Base-by-base conservation (phyloP, 495 filamentous ascomycete species). In the Neurospora pannonica region DNA sequence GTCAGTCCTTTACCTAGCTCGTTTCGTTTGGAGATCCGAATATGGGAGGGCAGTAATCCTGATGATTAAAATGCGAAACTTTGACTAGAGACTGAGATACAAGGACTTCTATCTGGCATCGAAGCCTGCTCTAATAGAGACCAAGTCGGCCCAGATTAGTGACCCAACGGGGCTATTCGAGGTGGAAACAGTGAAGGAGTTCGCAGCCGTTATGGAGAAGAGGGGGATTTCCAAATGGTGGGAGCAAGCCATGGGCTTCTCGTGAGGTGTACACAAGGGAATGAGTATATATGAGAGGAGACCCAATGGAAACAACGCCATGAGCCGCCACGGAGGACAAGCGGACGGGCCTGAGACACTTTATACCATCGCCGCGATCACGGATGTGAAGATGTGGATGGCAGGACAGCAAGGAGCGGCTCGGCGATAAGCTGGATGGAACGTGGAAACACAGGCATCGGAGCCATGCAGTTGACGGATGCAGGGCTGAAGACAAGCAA, bases 91-190 rank as follows among this genome's bases (percentile, higher is more conserved):
- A 60, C 71, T 82, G 28, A 76, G 80, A 19, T 82, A 82, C 71
- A 82, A 81, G 34, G 80, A 82, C 71, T 82, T 81, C 39, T 75
- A 78, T 11, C 74, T 82, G 60, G 75, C 73, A 4, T 73, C 70
- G 4, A 82, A 79, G 70, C 80, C 80, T 24, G 74, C 54, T 10
- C 69, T 40, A 3, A 73, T 75, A 46, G 74, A 75, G 38, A n/a
- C 74, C 21, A 71, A 72, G 5, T 39, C 69, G 5, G 34, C 48
- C 24, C 67, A 73, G 6, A 15, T 71, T n/a, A 46, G 70, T 37
- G 74, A 77, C 3, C 75, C 31, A 42, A 28, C 74, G 5, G 79
- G 80, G 0, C 75, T 82, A 9, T 70, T 74, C 60, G 80, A 82
- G 37, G 72, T 79, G 5, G 76, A 72, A 21, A 31, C 78, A 0